Conservation (phyloP, 768 basidiomycete species). For the Hirschioporus abietinus region DNA sequence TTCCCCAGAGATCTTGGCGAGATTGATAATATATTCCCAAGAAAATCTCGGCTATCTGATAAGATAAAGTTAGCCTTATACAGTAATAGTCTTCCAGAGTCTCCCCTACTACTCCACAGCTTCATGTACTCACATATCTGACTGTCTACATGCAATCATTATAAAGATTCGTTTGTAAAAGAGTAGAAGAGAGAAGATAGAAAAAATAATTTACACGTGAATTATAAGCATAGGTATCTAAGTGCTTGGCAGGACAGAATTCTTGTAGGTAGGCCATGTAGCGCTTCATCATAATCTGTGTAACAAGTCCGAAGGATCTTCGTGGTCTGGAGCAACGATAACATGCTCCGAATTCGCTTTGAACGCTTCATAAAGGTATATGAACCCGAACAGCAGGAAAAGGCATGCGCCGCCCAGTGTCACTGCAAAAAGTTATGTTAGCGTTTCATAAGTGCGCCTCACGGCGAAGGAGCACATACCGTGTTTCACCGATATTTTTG, state of each 20-base stretch:
- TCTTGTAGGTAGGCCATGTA: neutral
- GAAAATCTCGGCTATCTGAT: constrained; percentile 3
- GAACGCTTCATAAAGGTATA: constrained; percentile 70
- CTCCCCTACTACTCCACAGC: too few relatives aligned
- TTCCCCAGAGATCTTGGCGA: neutral
- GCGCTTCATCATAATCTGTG: neutral
- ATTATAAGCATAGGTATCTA: neutral
- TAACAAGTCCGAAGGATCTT: neutral
- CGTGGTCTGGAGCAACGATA: neutral
- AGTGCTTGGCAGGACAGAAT: neutral
- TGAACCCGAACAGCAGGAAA: constrained; percentile 77
- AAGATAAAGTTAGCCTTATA: neutral
- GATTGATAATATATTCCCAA: neutral
- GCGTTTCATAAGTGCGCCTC: neutral
- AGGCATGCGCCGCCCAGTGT: constrained; percentile 77
- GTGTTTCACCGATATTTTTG: constrained; percentile 92
- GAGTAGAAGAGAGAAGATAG: neutral
- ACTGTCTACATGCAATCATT: neutral
- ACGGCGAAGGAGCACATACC: constrained; percentile 44
- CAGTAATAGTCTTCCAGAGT: too few relatives aligned
- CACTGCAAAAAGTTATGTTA: constrained; percentile 38
- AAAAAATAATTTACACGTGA: neutral
- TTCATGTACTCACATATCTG: neutral
- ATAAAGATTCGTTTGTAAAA: neutral
- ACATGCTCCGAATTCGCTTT: constrained; percentile 5